A percentile compares a stretch with the other conserved stretches of the same genome.
These are phyloP conservation scores for Podila epigama DNA, from an alignment of 192 early-diverging fungal genomes.

Conservation along the genomic window DNA sequence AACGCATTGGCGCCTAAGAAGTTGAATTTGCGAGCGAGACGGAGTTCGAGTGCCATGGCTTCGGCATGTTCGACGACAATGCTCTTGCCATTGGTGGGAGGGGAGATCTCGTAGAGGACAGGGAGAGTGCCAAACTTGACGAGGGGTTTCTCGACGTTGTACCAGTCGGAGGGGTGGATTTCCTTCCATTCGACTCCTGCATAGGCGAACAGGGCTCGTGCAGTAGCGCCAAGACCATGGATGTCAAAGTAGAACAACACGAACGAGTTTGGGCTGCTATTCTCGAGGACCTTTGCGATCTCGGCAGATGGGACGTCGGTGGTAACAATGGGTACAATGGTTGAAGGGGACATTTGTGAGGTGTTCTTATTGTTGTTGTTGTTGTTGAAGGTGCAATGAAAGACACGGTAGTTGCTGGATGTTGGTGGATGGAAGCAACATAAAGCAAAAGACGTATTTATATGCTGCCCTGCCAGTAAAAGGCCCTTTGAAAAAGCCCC, in stretches of 20 bases:
- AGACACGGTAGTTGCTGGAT: too few species aligned
- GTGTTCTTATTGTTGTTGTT: too few species aligned
- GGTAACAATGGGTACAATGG: too few species aligned
- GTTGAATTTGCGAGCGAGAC: conserved; percentile 44
- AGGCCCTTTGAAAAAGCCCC: too few species aligned
- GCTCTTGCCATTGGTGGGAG: conserved; percentile 1
- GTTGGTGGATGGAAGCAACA: too few species aligned
- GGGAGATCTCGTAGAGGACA: conserved; percentile 40
- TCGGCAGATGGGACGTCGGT: too few species aligned
- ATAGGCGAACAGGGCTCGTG: conserved; percentile 43
- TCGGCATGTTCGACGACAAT: conserved; percentile 45
- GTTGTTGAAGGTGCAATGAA: too few species aligned
- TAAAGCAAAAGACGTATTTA: too few species aligned
- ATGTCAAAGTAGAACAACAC: conserved; percentile 4
- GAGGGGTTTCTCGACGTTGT: conserved; percentile 29
- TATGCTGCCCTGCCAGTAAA: too few species aligned
- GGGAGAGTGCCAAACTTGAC: conserved; percentile 53
- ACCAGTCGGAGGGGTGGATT: conserved; percentile 45
- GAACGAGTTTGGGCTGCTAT: too few species aligned
- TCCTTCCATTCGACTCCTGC: conserved; percentile 44
- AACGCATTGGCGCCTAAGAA: conserved; percentile 21
- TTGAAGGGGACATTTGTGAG: too few species aligned
- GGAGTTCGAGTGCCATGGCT: conserved; percentile 48
- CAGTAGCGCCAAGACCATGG: background rate
- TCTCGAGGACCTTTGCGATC: too few species aligned